Evolutionary conservation across 352 stramenopile species (phyloP).

Genomic region (Sclerospora graminicola): DNA sequence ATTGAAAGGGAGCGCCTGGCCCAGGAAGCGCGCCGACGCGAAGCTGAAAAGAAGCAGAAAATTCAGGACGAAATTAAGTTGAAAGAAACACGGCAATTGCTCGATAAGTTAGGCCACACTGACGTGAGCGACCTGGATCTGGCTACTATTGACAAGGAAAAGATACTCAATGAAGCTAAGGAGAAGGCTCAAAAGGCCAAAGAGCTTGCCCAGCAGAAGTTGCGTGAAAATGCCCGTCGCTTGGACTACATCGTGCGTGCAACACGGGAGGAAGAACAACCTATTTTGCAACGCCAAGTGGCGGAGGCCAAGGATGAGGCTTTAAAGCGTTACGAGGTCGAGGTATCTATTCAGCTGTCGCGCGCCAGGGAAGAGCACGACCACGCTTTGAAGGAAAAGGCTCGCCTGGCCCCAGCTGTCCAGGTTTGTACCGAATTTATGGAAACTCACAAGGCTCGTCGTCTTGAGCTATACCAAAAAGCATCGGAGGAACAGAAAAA

Average conservation of each 20-base stretch:
- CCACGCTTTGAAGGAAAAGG: slow-evolving; percentile 83
- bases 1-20: slow-evolving; percentile 70
- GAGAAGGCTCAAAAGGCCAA: slow-evolving; percentile 93
- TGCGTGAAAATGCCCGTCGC: slow-evolving; percentile 86
- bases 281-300: slow-evolving; percentile 81
- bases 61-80: slow-evolving; percentile 93
- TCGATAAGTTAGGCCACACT: slow-evolving; percentile 69
- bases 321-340: slow-evolving; percentile 55
- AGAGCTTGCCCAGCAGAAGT: slow-evolving; percentile 90
- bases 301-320: slow-evolving; percentile 70
- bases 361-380: slow-evolving; percentile 83
- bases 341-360: slow-evolving; percentile 76
- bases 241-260: slow-evolving; percentile 95
- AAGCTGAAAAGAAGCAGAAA: slow-evolving; percentile 92
- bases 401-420: slow-evolving; percentile 55
- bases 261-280: slow-evolving; percentile 92
- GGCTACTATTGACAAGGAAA: slow-evolving; percentile 69
- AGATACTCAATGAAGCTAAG: slow-evolving; percentile 87
- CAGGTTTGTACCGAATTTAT: slow-evolving; percentile 70
- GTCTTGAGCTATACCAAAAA: slow-evolving; percentile 84
- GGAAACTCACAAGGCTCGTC: slow-evolving; percentile 60
- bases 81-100: slow-evolving; percentile 80
- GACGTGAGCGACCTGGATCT: slow-evolving; percentile 61
- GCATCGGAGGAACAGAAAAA: slow-evolving; percentile 80
- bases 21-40: slow-evolving; percentile 71